Evolutionary conservation across 2,329 filamentous ascomycete genomes (phyloP).

Genomic region (Pseudogymnoascus sp.): DNA sequence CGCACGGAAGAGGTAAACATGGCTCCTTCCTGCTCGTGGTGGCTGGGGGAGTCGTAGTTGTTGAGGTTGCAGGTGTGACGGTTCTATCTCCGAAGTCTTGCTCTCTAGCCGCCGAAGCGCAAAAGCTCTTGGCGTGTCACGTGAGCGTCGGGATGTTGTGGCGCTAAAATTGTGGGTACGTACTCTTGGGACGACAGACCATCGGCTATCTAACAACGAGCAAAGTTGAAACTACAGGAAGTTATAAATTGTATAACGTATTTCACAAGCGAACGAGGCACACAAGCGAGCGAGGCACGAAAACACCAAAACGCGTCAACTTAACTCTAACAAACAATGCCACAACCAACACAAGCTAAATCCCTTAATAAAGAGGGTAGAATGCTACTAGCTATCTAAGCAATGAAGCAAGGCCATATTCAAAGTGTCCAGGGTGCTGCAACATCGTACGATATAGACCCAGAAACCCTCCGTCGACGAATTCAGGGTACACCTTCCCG

Average conservation of each 20-base stretch:
- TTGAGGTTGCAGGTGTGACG: slow-evolving; percentile 12
- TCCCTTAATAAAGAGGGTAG: no score
- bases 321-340: no score
- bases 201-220: neutral
- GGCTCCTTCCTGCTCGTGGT: slow-evolving; percentile 19
- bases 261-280: no score
- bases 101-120: slow-evolving; percentile 12
- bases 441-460: no score
- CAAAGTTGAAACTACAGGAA: neutral
- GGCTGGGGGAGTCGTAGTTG: slow-evolving; percentile 6
- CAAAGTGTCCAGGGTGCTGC: no score
- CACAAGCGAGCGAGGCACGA: no score
- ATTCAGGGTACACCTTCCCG: no score
- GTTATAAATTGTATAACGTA: neutral
- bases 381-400: no score
- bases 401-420: no score
- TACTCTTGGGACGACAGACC: neutral
- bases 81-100: slow-evolving; percentile 14
- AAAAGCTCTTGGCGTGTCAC: slow-evolving; percentile 12
- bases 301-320: no score
- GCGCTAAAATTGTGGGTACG: neutral
- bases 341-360: no score
- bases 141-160: neutral
- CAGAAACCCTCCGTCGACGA: no score
- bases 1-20: slow-evolving; percentile 29